Base-by-base conservation (phyloP, 345 rosid species). In the Salix caprea region DNA sequence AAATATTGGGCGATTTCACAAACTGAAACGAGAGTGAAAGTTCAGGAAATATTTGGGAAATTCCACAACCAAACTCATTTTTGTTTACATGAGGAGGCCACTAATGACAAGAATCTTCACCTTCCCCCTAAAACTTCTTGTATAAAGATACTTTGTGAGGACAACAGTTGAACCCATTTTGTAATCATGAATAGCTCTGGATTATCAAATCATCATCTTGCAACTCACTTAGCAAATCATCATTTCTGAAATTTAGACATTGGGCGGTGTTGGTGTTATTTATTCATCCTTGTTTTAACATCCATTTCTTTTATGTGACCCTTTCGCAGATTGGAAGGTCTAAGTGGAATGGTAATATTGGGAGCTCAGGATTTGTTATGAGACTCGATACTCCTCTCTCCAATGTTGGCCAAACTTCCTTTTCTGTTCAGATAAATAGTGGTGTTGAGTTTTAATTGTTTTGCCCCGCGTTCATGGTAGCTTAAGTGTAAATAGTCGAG, bases 291-390 rank as follows among this genome's bases (percentile, higher is more conserved):
- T 34, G 48, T 30, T 34, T 77, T 74, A 46, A 78, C 10, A 26
- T 68, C 64, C 24, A 24, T 16, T 11, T 18, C 68, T 28, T 69
- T 36, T 60, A 8, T 34, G 24, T 62, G 16, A 10, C 21, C 13
- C 62, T 4, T 19, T 30, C 80, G 91, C 92, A 95, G 99, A 65
- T 85, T 83, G 97, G 99, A 44, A 84, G 97, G 82, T 95, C 99
- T 6, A 95, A 93, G 85, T 93, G 99, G 97, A 93, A 95, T 67
- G 94, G 97, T 18, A 90, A 90, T 83, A 81, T 85, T 4, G 99
- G 97, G 74, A 89, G 89, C 80, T 90, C 94, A 4, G 97, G 99
- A 69, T 46, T 95, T n/a, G 96, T 91, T 23, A 50, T 90, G 74
- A 84, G 92, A 82, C 91, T 85, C 48, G 97, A 94, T 80, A 84